phyloP scores from a whole-genome alignment of 169 alveolate species.

The Plasmodium relictum region DNA sequence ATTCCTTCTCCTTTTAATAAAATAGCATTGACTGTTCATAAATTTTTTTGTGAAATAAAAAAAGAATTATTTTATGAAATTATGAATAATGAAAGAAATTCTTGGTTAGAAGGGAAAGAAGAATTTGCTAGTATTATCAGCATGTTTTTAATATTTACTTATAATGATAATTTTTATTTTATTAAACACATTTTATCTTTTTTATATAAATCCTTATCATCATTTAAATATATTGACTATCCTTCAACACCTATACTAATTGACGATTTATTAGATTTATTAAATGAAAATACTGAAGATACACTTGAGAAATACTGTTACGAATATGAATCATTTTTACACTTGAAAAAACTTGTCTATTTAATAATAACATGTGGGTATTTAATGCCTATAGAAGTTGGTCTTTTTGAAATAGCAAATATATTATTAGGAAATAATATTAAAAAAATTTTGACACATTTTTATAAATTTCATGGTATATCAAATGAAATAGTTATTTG shows the following conservation, averaged over 20 bases:
- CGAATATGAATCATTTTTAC: conserved; percentile 47
- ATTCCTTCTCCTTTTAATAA: conserved; percentile 12
- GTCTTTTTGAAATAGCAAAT: conserved; percentile 30
- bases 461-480: too few species aligned
- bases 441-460: neutral
- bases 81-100: conserved; percentile 40
- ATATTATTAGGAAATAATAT: neutral
- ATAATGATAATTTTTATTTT: conserved; percentile 27
- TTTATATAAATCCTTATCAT: conserved; percentile 29
- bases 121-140: conserved; percentile 37
- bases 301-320: conserved; percentile 30
- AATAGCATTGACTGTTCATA: conserved; percentile 11
- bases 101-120: conserved; percentile 40
- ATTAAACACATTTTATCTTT: conserved; percentile 37
- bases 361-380: conserved; percentile 63
- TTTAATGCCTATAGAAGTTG: conserved; percentile 57
- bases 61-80: conserved; percentile 63
- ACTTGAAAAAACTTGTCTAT: conserved; percentile 26
- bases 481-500: too few species aligned
- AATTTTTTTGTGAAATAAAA: conserved; percentile 43
- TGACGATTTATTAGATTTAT: conserved; percentile 2
- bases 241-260: conserved; percentile 59
- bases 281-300: neutral
- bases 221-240: conserved; percentile 35
- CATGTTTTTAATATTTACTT: conserved; percentile 37